Base-by-base conservation (phyloP, 2,329 filamentous ascomycete species). In the Seiridium cupressi region DNA sequence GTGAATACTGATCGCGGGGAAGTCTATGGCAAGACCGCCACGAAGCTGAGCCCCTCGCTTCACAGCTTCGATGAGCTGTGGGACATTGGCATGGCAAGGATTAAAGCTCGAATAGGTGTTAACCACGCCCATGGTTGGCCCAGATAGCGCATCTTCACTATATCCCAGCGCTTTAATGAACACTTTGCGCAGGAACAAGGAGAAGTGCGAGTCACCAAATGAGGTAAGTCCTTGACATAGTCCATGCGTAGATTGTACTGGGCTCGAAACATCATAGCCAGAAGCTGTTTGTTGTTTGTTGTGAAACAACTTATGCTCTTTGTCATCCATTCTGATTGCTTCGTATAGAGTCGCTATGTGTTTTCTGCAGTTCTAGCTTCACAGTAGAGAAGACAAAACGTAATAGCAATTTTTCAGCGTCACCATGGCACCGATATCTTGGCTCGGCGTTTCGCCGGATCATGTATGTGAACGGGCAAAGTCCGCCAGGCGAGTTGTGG, bases 81-180 rank as follows among this genome's bases (percentile, higher is more conserved):
- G 88, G 1, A 88, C 81, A 68, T 90, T 91, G 61, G 85, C 88
- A 66, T 92, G 89, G 69, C 89, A 92, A 0, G 89, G 88, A 69
- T 92, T 92, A 77, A 91, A 89, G 62, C 83, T 82, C 0, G 88
- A 91, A 67, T 84, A 86, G 0, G 89, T 92, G 72, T 92, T 90
- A 71, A 90, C 84, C 61, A 92, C 87, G 54, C 89, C 89, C n/a
- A 92, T 79, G 58, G 92, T 89, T 2, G 89, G 89, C 1, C 88
- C 77, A 0, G 86, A 86, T 0, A 92, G 81, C 0, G 89, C 86
- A 67, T 90, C 88, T 64, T 92, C 89, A 60, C 84, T 86, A 71
- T 91, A 92, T 0, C 89, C 89, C 1, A 91, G 79, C 0, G 89
- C 88, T 72, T 92, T 92, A 77, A 92, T 91, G 72, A 92, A 92